Evolutionary conservation across 345 rosid genomes (phyloP).

Genomic region (Arabidopsis suecica): DNA sequence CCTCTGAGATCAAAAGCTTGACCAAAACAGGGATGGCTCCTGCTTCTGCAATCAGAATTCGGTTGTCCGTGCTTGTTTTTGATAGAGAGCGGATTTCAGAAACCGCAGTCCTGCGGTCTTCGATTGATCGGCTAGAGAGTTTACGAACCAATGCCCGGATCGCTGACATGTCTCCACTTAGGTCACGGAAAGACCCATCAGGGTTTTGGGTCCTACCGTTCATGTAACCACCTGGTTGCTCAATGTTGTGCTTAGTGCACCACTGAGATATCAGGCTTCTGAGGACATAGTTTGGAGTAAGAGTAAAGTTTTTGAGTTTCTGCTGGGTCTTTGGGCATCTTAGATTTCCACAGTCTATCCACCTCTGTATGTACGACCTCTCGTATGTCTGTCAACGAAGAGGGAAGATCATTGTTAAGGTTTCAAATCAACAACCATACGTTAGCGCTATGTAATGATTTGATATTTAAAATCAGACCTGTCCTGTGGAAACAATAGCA

Average conservation of each 20-base stretch:
- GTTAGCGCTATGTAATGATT: neutral
- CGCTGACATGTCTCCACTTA: slow-evolving; percentile 67
- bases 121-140: slow-evolving; percentile 62
- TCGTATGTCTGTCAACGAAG: slow-evolving; percentile 83
- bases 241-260: slow-evolving; percentile 74
- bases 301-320: slow-evolving; percentile 72
- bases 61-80: slow-evolving; percentile 85
- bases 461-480: slow-evolving; percentile 45
- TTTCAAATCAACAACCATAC: neutral
- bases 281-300: slow-evolving; percentile 87
- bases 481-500: slow-evolving; percentile 91
- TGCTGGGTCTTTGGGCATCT: slow-evolving; percentile 95
- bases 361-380: slow-evolving; percentile 86
- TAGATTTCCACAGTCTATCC: slow-evolving; percentile 82
- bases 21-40: slow-evolving; percentile 87
- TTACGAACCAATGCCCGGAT: slow-evolving; percentile 70
- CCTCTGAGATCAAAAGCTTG: slow-evolving; percentile 65
- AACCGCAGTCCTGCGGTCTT: slow-evolving; percentile 68
- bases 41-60: slow-evolving; percentile 80
- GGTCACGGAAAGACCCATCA: slow-evolving; percentile 71
- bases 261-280: slow-evolving; percentile 86
- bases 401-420: slow-evolving; percentile 3
- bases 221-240: slow-evolving; percentile 65
- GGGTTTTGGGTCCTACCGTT: slow-evolving; percentile 66
- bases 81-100: slow-evolving; percentile 79